phyloP scores from a whole-genome alignment of 2,329 filamentous ascomycete genomes.

The Alternaria rosae region DNA sequence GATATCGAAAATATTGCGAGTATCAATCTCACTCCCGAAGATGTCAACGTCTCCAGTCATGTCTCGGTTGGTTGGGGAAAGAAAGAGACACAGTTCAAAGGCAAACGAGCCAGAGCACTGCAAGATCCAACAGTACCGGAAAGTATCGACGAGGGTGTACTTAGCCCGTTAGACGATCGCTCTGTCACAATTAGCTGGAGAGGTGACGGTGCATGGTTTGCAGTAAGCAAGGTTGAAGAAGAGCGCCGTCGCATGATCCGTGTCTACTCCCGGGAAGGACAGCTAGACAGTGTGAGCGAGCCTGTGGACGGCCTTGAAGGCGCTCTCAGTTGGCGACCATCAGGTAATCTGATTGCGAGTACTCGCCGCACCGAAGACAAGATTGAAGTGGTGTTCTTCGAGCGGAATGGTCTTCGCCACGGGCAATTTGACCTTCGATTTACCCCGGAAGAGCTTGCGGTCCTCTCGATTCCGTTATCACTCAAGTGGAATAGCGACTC shows the following conservation, averaged over 20 bases:
- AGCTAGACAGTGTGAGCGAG: conserved; percentile 91
- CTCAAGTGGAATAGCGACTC: conserved; percentile 93
- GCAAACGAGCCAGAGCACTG: conserved; percentile 83
- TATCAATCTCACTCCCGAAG: conserved; percentile 73
- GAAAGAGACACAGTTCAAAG: conserved; percentile 97
- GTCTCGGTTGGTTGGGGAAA: conserved; percentile 99
- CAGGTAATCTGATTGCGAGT: conserved; percentile 88
- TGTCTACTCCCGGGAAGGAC: conserved; percentile 88
- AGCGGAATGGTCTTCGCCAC: conserved; percentile 96
- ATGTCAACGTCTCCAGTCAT: conserved; percentile 87
- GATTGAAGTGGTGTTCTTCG: conserved; percentile 92
- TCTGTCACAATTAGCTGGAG: conserved; percentile 84
- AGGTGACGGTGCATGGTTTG: conserved; percentile 90
- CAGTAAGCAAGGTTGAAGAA: conserved; percentile 79
- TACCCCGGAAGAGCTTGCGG: conserved; percentile 64
- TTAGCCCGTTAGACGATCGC: conserved; percentile 77
- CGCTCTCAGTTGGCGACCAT: conserved; percentile 87
- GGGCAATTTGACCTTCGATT: conserved; percentile 86
- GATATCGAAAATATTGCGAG: conserved; percentile 86
- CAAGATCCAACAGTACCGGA: conserved; percentile 95
- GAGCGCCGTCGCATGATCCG: conserved; percentile 78
- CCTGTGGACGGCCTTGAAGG: conserved; percentile 91
- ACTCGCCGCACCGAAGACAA: conserved; percentile 74
- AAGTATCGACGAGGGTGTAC: conserved; percentile 81
- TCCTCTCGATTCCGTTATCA: conserved; percentile 65